Evolutionary conservation across 225 moss, liverwort and hornwort genomes (phyloP).

Genomic region (Climacium dendroides): DNA sequence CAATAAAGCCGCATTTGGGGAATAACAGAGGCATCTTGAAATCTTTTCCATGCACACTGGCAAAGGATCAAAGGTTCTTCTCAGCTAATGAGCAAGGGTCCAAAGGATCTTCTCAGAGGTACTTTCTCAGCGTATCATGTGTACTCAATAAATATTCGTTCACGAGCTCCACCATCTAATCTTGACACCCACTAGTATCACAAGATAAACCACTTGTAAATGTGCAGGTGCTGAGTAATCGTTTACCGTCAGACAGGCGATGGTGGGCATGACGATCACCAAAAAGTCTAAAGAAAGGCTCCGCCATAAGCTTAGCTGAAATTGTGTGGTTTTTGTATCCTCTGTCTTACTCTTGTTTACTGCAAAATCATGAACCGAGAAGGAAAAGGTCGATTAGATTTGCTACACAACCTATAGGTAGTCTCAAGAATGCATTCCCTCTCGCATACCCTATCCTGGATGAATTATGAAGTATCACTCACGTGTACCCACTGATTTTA

Average conservation of each 20-base stretch:
- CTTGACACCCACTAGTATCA: background rate
- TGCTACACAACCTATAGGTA: background rate
- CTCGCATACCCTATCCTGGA: background rate
- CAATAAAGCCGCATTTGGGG: background rate
- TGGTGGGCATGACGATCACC: conserved; percentile 52
- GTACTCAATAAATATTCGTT: too few relatives aligned
- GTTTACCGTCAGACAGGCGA: conserved; percentile 70
- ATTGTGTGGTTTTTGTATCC: background rate
- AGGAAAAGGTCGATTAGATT: background rate
- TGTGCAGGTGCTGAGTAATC: background rate
- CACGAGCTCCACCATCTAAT: background rate
- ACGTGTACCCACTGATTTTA: background rate
- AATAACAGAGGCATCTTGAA: background rate
- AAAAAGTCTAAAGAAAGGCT: conserved; percentile 40
- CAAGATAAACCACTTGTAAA: background rate
- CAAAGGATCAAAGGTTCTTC: background rate
- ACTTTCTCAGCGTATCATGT: background rate
- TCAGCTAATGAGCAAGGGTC: background rate
- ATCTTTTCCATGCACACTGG: background rate
- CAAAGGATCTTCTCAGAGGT: background rate
- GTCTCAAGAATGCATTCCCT: background rate
- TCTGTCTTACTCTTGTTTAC: background rate
- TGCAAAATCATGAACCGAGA: background rate
- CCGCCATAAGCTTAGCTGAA: conserved; percentile 1
- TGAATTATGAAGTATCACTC: background rate